Evolutionary conservation across 192 early-diverging fungal species (phyloP).

Genomic region (Coemansia sp.): DNA sequence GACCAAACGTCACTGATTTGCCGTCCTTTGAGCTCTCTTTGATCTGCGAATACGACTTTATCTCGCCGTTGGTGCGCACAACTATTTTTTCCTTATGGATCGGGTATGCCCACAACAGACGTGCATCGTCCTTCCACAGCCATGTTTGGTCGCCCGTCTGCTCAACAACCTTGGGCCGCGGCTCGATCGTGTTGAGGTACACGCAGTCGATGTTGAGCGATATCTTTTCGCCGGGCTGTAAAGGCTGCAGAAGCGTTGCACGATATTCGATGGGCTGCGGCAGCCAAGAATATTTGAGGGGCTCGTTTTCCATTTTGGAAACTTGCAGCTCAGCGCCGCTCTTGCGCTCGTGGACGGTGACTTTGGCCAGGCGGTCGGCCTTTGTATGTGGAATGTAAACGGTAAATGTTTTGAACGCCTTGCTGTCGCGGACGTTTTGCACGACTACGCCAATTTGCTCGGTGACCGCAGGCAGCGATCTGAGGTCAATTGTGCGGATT

Average conservation of each 20-base stretch:
- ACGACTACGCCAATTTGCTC: slow-evolving; percentile 54
- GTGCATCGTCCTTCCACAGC: slow-evolving; percentile 59
- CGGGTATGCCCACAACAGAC: slow-evolving; percentile 65
- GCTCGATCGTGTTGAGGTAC: slow-evolving; percentile 46
- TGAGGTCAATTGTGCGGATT: slow-evolving; percentile 42
- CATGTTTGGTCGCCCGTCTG: slow-evolving; percentile 71
- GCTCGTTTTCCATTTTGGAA: not conserved
- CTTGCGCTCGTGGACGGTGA: slow-evolving; percentile 47
- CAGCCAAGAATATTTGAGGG: no score
- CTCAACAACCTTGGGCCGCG: slow-evolving; percentile 55
- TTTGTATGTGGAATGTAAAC: slow-evolving; percentile 20
- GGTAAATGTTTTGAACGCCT: slow-evolving; percentile 25
- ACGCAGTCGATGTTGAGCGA: slow-evolving; percentile 58
- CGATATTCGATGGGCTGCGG: slow-evolving; percentile 4
- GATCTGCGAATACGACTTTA: slow-evolving; percentile 17
- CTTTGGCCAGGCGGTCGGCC: slow-evolving; percentile 18
- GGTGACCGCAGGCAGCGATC: slow-evolving; percentile 36
- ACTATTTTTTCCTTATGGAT: slow-evolving; percentile 73
- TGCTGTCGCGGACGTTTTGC: slow-evolving; percentile 36
- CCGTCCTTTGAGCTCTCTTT: slow-evolving; percentile 31
- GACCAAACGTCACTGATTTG: slow-evolving; percentile 72
- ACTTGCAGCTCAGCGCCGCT: slow-evolving; percentile 25
- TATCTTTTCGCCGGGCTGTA: slow-evolving; percentile 60
- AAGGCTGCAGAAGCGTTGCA: slow-evolving; percentile 22
- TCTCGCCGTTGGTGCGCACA: slow-evolving; percentile 48